Evolutionary conservation across 495 filamentous ascomycete genomes (phyloP), one percentile per base, ranked within the genome.

Genomic region (Penicillium robsamsonii): DNA sequence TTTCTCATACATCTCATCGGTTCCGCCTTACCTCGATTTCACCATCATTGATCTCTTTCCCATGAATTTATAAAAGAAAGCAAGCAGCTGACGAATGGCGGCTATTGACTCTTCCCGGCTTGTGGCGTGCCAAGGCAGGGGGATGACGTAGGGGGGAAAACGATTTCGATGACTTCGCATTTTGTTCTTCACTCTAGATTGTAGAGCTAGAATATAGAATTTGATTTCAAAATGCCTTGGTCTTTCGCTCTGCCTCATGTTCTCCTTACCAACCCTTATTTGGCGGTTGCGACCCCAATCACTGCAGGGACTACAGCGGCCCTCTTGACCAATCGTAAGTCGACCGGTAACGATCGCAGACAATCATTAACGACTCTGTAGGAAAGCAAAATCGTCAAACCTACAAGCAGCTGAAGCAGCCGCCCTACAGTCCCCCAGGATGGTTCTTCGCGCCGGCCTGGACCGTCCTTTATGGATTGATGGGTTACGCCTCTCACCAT

Each of bases 401-500:
- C 43, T 94, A 96, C 71, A 62, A 75, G 18, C 68, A 79, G 3
- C 77, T 96, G 45, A 84, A 83, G 52, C 90, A 96, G 68, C 93
- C 93, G 0, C 92, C 92, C 1, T 78, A 86, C 58, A 79, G 82
- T 38, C 93, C 93, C 4, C 92, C 93, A 0, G 79, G 88, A 5
- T 83, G 81, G 74, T 78, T 91, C 56, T 97, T 96, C 63, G 88
- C 84, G 2, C 91, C 91, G 3, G 84, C 84, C 25, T 97, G 92
- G 94, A 96, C 91, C 1, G 18, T 82, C 40, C 82, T 97, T 12
- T 97, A 97, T 72, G 88, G 84, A 5, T 66, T 87, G 41, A 96
- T 96, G 90, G 94, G 93, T 38, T 96, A 91, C 69, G 84, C 90
- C 4, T 84, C 90, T 27, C 85, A 96, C 72, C 87, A 87, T 46